Conservation (phyloP, 495 filamentous ascomycete genomes). For the Cudoniella acicularis region DNA sequence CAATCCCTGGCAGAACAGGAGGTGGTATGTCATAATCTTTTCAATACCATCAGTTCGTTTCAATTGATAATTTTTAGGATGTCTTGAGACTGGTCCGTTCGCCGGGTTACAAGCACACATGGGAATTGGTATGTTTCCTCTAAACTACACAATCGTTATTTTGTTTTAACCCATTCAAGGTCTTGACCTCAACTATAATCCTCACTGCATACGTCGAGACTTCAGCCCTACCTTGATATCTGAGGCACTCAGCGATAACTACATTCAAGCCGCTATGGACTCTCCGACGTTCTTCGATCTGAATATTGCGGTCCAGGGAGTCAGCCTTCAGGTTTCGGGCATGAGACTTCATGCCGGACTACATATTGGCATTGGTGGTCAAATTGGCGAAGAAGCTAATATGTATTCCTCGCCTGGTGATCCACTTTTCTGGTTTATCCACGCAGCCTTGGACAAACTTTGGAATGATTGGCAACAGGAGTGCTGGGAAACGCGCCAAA, state of each 20-base stretch:
- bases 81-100: conserved; percentile 34
- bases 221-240: conserved; percentile 23
- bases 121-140: conserved; percentile 29
- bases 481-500: conserved; percentile 20
- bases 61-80: conserved; percentile 16
- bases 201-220: conserved; percentile 37
- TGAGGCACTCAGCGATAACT: conserved; percentile 6
- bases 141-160: too few species aligned
- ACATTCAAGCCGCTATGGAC: conserved; percentile 9
- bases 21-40: conserved; percentile 21
- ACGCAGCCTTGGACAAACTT: conserved; percentile 46
- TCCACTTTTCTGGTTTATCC: conserved; percentile 51
- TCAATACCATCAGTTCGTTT: neutral
- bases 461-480: conserved; percentile 50
- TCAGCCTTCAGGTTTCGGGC: conserved; percentile 13
- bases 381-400: conserved; percentile 29
- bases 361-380: conserved; percentile 26
- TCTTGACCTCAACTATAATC: too few species aligned
- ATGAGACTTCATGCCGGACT: conserved; percentile 22
- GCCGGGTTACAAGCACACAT: conserved; percentile 29
- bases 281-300: conserved; percentile 19
- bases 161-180: too few species aligned
- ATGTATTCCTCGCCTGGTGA: conserved; percentile 35
- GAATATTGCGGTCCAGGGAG: conserved; percentile 20
- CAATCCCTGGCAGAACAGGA: conserved; percentile 25